phyloP scores from a whole-genome alignment of 768 basidiomycete species.

The Boletus barrowsii region DNA sequence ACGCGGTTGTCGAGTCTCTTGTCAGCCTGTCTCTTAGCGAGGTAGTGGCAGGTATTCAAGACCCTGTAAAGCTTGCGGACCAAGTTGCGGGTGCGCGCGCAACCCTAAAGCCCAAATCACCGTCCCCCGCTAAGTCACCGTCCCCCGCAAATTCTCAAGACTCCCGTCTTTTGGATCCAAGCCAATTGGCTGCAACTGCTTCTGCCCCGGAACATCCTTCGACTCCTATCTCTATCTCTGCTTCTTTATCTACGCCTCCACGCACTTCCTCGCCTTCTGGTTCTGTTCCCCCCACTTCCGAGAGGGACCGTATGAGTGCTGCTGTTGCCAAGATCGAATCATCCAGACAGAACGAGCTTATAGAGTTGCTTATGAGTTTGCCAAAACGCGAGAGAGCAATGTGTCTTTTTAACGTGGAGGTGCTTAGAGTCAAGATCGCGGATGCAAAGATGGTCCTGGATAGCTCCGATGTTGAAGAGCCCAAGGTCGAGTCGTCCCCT shows the following conservation, averaged over 20 bases:
- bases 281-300: conserved; percentile 59
- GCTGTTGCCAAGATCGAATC: conserved; percentile 67
- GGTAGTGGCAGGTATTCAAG: conserved; percentile 73
- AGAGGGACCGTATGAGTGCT: conserved; percentile 68
- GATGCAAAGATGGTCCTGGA: conserved; percentile 84
- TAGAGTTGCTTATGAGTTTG: conserved; percentile 79
- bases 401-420: conserved; percentile 86
- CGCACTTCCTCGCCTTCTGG: conserved; percentile 78
- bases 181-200: conserved; percentile 66
- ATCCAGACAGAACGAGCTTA: conserved; percentile 57
- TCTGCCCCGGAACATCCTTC: conserved; percentile 90
- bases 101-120: conserved; percentile 33
- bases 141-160: conserved; percentile 62
- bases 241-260: conserved; percentile 75
- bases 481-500: conserved; percentile 22
- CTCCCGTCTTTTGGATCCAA: conserved; percentile 65
- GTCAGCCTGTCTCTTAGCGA: conserved; percentile 70
- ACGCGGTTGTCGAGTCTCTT: conserved; percentile 68
- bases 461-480: conserved; percentile 57
- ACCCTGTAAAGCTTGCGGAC: conserved; percentile 59
- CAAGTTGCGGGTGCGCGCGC: conserved; percentile 50
- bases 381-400: conserved; percentile 87
- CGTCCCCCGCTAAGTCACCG: conserved; percentile 50
- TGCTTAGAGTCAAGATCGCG: conserved; percentile 70
- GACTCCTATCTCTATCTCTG: conserved; percentile 76